These are phyloP conservation scores for Phytophthora sp. DNA, from an alignment of 352 stramenopile species.

Conservation along the genomic window DNA sequence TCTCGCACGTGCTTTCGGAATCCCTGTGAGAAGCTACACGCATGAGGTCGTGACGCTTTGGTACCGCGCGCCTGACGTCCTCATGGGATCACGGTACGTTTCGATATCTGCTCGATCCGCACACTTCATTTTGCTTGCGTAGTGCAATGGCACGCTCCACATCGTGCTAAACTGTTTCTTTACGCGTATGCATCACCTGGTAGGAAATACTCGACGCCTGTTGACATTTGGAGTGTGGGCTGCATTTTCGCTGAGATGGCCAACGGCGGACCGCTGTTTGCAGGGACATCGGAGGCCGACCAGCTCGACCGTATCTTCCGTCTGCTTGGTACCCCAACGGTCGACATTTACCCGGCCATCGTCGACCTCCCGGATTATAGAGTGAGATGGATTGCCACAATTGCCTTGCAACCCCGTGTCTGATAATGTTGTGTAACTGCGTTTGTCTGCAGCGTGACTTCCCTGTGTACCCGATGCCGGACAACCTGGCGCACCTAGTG, in stretches of 20 bases:
- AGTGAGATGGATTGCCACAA: conserved; percentile 39
- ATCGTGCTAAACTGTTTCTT: not conserved
- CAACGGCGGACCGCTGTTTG: conserved; percentile 93
- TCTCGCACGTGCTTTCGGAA: conserved; percentile 99
- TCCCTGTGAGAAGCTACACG: conserved; percentile 97
- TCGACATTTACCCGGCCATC: conserved; percentile 95
- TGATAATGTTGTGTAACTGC: conserved; percentile 9
- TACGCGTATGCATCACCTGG: not conserved
- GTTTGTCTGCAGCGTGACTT: conserved; percentile 81
- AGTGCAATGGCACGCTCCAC: not conserved
- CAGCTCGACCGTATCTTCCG: conserved; percentile 99
- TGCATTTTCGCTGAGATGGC: conserved; percentile 99
- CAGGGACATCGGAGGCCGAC: conserved; percentile 96
- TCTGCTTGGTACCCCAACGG: conserved; percentile 94
- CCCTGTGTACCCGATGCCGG: conserved; percentile 89
- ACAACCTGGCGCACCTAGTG: conserved; percentile 90
- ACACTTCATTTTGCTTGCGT: not conserved
- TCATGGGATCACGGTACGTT: conserved; percentile 94
- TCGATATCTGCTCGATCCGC: not conserved
- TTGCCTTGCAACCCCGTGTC: not conserved
- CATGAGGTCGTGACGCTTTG: conserved; percentile 99
- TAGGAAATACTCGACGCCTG: conserved; percentile 98
- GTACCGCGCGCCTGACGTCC: conserved; percentile 98
- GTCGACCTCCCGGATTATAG: conserved; percentile 97
- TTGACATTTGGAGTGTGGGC: conserved; percentile 99